Base-by-base conservation (phyloP, 176 grass and related monocot species). In the Miscanthus lutarioriparius region DNA sequence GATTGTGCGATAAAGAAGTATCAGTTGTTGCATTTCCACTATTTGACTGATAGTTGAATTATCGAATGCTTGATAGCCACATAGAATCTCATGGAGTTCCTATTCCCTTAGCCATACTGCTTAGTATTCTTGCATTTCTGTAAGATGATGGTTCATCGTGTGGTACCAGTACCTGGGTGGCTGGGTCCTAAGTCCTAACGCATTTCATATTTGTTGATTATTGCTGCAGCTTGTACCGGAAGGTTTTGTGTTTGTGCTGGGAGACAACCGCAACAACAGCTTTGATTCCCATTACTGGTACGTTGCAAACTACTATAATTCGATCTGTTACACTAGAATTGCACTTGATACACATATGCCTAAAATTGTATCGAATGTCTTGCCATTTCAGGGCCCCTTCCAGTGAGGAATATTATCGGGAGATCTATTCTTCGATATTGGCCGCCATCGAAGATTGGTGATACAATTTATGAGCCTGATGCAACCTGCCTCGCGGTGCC, bases 211-310 rank as follows among this genome's bases (percentile, higher is more conserved):
- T 2, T 4, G 32, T 41, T 27, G 54, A 37, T 43, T 59, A 23
- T 37, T 67, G 69, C 61, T 75, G 82, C 87, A 99, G 97, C 81
- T 96, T 87, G 81, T 99, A 14, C 93, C 91, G 0, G 84, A 96
- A 83, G 90, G 93, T 3, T 74, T 61, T 62, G 97, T 96, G 43
- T 99, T 99, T 86, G 97, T 99, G 44, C 67, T 99, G 81, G 97
- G 97, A 20, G 97, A 99, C 83, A 99, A 99, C 82, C 89, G 97
- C 2, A 99, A 99, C 88, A 85, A 96, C 88, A 99, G 97, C 51
- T 89, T 88, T 5, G 97, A 99, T 49, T 99, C 97, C 68, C 97
- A 94, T 33, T 74, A 94, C 59, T 99, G 97, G 97, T 99, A 89
- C 64, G 85, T 59, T 75, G 30, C 51, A n/a, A 78, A 72, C 38